Base-by-base conservation (phyloP, 2,329 filamentous ascomycete species). In the Aspergillus niger region DNA sequence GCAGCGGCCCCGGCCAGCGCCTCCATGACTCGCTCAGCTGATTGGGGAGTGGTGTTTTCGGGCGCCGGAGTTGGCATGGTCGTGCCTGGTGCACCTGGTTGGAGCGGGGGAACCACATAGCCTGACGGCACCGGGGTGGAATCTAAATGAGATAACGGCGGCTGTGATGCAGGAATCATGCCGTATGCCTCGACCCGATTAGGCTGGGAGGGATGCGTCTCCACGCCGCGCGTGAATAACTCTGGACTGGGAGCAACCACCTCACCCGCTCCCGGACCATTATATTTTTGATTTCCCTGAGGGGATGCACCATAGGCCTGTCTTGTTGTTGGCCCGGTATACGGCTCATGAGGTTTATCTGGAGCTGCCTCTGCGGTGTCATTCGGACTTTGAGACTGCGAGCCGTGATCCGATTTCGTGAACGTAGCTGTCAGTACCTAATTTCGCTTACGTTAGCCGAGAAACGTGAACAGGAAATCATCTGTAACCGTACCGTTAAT, bases 361-460 rank as follows among this genome's bases (percentile, higher is more conserved):
- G 55, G 22, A 10, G 15, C 38, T 17, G 20, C 20, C 10, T 26
- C 17, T 10, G 20, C 11, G 10, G 17, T 36, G 1, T 39, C 30
- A 22, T 22, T 49, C 22, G 30, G 32, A 22, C 17, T 24, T 24
- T 17, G 48, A 11, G 30, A 48, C 10, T 57, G 55, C 15, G 55
- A 55, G 5, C 41, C 38, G 32, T 26, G 50, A n/a, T 32, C 30
- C 11, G 28, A 36, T 50, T 59, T 48, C 2, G 39, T 55, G 30
- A 59, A 47, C 20, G 44, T 30, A 13, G 57, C 38, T 30, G 57
- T 55, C 20, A 59, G 8, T 22, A 59, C 43, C 57, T 59, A n/a
- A 11, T 20, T 20, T 32, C n/a, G 8, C 11, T n/a, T 26, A 32
- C 2, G 8, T 58, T 36, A 53, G 57, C 28, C 11, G 13, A 6